Base-by-base conservation (phyloP, 768 basidiomycete genomes). In the Rhodosporidiobolus sp. region DNA sequence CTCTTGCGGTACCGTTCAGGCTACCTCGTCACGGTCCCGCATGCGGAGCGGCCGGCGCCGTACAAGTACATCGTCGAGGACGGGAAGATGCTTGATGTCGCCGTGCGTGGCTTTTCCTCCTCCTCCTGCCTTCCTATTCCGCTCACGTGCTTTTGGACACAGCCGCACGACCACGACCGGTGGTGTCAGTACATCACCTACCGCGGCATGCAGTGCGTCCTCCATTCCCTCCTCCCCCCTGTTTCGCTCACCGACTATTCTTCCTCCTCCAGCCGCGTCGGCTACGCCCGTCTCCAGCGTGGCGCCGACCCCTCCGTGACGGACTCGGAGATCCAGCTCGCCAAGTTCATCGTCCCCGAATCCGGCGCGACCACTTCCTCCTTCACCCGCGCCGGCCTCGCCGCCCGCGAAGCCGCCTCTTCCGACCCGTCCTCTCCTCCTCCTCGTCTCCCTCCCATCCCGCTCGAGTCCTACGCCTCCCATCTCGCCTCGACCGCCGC, bases 161-260 rank as follows among this genome's bases (percentile, higher is more conserved):
- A 66, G 69, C 54, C 74, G 6, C 28, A 64, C 10, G 80, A 81
- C 57, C n/a, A 56, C 10, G 78, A 79, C 73, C 68, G 80, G 10
- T 82, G 90, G 90, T 95, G 92, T 82, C 90, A 94, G 83, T 94
- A 94, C 78, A 91, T 95, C 61, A 82, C 91, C 34, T 94, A 91
- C 79, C 86, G 92, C 19, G 90, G 89, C 3, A 77, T 92, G 2
- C 70, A 72, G 70, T 71, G 9, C 32, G 70, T 66, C 34, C 24
- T 34, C 88, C 90, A 78, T 85, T 90, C 26, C 90, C 32, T 34
- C 55, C 26, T 32, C 46, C 35, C 26, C 8, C 46, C 50, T 26
- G 24, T 17, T 22, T 22, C 32, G 32, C 26, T 17, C 45, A 1
- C 38, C 77, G 4, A 52, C 81, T 5, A 79, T n/a, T n/a, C n/a